Base-by-base conservation (phyloP, 352 stramenopile genomes). In the Globisporangium paddicum region DNA sequence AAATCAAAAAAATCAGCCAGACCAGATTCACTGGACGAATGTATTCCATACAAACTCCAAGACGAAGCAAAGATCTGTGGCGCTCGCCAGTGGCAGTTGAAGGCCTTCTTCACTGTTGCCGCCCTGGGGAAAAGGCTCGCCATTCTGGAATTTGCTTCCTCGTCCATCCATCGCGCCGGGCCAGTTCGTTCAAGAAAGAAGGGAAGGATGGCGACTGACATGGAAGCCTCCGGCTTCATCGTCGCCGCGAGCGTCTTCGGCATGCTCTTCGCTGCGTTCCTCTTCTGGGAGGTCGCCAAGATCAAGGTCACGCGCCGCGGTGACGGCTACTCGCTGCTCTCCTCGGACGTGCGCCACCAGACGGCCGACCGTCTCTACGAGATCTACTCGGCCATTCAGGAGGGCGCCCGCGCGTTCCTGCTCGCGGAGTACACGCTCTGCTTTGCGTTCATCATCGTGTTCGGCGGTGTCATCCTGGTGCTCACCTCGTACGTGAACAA, bases 341-440 rank as follows among this genome's bases (percentile, higher is more conserved):
- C 83, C 25, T 71, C 75, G 26, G 85, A 95, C 46, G 70, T 87
- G 63, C 85, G 82, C 54, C 79, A 85, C 71, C 82, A 91, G 62
- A 95, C 85, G 40, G 85, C 85, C 11, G 82, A 95, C 64, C 85
- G 85, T 28, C 79, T 95, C 26, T 95, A 86, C 58, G 85, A 95
- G 77, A 95, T 99, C 73, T 98, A 95, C 77, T 87, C 90, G 59
- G 93, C 94, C 40, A 99, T 99, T 78, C 95, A 98, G 64, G 83
- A 98, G 62, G 97, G 97, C 57, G 97, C 97, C n/a, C 93, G 97
- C 53, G 96, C 95, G 21, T 99, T 99, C 79, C 74, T 99, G 34
- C 66, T 89, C 28, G 96, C 97, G 7, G 97, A 99, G 78, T 99
- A 99, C 86, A 96, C 75, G 58, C 94, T 99, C 64, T 99, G 96